Evolutionary conservation across 2,329 filamentous ascomycete genomes (phyloP).

Genomic region (Venturia nashicola): DNA sequence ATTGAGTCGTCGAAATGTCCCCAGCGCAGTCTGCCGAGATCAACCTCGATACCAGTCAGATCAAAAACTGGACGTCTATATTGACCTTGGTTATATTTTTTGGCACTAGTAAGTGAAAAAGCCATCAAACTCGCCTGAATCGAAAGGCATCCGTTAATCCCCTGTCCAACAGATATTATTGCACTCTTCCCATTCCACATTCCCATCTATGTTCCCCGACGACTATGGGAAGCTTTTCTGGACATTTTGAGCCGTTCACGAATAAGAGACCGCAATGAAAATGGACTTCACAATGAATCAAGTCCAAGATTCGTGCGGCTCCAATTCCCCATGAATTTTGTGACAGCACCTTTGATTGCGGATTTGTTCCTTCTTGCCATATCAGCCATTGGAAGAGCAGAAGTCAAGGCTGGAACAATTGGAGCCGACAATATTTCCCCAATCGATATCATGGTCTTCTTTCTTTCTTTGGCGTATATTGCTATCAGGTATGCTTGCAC

Average conservation of each 20-base stretch:
- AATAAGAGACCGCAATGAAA: constrained; percentile 37
- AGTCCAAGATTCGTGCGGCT: constrained; percentile 35
- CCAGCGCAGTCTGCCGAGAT: not conserved
- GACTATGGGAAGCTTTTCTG: constrained; percentile 33
- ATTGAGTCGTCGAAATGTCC: not conserved
- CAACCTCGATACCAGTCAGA: constrained; percentile 39
- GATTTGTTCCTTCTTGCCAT: constrained; percentile 62
- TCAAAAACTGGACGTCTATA: constrained; percentile 56
- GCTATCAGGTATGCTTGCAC: constrained; percentile 37
- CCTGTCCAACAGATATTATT: constrained; percentile 41
- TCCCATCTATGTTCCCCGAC: constrained; percentile 46
- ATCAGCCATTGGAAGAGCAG: constrained; percentile 50
- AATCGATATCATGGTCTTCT: constrained; percentile 64
- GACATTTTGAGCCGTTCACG: constrained; percentile 34
- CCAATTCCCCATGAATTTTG: constrained; percentile 54
- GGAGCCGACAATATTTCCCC: constrained; percentile 55
- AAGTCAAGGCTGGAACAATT: constrained; percentile 57
- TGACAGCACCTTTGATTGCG: constrained; percentile 58
- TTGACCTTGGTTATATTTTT: constrained; percentile 58
- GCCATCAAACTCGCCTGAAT: not conserved
- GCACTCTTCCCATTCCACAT: constrained; percentile 59
- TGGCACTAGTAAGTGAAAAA: constrained; percentile 48
- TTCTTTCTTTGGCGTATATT: constrained; percentile 62
- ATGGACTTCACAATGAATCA: constrained; percentile 18
- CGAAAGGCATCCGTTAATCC: not conserved